Conservation (phyloP, 371 early-diverging fungal species). For the Choanephora cucurbitarum region DNA sequence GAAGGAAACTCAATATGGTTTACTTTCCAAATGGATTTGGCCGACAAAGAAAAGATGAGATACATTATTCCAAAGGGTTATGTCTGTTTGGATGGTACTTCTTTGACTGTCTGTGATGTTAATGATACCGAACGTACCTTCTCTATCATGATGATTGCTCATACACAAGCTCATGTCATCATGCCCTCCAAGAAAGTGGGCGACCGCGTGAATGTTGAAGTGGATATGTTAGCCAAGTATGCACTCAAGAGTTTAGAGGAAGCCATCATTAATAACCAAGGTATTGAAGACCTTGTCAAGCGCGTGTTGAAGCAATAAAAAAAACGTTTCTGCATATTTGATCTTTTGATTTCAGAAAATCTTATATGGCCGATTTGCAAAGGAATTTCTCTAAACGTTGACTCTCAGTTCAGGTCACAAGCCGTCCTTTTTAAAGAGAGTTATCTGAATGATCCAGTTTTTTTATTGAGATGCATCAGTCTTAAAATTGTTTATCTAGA, state of each 20-base stretch:
- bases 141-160: conserved; percentile 93
- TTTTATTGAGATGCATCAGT: too few species aligned
- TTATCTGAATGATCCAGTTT: too few species aligned
- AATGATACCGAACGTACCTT: conserved; percentile 76
- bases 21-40: conserved; percentile 67
- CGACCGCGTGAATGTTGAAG: conserved; percentile 89
- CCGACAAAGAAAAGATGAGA: conserved; percentile 63
- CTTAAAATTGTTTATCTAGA: not conserved
- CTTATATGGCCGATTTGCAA: too few species aligned
- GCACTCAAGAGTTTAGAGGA: conserved; percentile 77
- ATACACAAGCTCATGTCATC: conserved; percentile 86
- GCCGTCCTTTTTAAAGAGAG: too few species aligned
- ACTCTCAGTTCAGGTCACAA: too few species aligned
- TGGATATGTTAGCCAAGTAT: conserved; percentile 96
- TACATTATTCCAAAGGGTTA: conserved; percentile 96
- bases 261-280: conserved; percentile 50
- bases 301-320: conserved; percentile 25
- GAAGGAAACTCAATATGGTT: conserved; percentile 89
- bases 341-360: too few species aligned
- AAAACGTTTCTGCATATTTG: too few species aligned
- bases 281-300: conserved; percentile 43
- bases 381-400: too few species aligned
- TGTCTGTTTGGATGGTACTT: conserved; percentile 92
- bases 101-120: conserved; percentile 91
- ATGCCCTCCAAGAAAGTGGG: conserved; percentile 79